Base-by-base conservation (phyloP, 2,329 filamentous ascomycete species). In the Ophiosphaerella herpotricha region DNA sequence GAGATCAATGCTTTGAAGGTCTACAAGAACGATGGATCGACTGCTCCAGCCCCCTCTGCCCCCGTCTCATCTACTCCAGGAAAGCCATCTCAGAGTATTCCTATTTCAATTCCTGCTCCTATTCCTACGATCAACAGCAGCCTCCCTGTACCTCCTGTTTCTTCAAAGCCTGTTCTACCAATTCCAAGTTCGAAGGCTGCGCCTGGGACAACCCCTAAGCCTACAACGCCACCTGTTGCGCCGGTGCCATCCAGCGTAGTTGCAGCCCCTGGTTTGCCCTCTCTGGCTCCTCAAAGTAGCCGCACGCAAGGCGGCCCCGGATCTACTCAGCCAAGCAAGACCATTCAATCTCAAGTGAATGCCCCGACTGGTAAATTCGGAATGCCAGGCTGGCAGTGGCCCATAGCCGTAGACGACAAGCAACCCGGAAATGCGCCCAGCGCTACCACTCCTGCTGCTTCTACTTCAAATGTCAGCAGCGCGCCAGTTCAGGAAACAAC, bases 1-100 rank as follows among this genome's bases (percentile, higher is more conserved):
- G 74, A 83, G 52, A 81, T 96, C 74, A 74, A 75, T 32, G 67
- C 71, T 6, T 48, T 75, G 43, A 75, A 73, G 55, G 71, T 75
- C 0, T 75, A 74, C 55, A 57, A 68, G 47, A 58, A 68, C 23
- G 60, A 67, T n/a, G 63, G 61, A 2, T 37, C 59, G 7, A 40
- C 51, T 11, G 40, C 50, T 11, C 49, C 47, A 2, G 29, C 34
- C 23, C 56, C 62, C 18, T 47, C 47, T 18, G 36, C 50, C 21
- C 29, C 39, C 23, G 16, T 18, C 2, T 31, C 39, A 4, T 18
- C 60, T n/a, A 39, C 46, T 33, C 50, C 62, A 9, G 39, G 50
- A n/a, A 43, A 39, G 2, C 54, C 60, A 5, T 39, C 38, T 11
- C 35, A 53, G 44, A 63, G 58, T 39, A 58, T 50, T 11, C 48